Evolutionary conservation across 768 basidiomycete genomes (phyloP).

Genomic region (Pisolithus albus): DNA sequence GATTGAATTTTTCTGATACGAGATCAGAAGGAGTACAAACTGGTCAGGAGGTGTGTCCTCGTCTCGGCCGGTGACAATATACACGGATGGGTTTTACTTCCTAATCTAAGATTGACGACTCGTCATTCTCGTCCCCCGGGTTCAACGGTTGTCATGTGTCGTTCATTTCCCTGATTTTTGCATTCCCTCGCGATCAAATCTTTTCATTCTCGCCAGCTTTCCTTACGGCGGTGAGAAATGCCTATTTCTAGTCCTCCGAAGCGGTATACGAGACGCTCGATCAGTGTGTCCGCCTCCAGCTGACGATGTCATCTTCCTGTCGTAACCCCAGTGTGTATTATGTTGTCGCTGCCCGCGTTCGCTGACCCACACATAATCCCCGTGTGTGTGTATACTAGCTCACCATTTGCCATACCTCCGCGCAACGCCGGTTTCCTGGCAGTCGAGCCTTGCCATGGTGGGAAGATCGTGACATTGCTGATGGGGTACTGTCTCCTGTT

Average conservation of each 20-base stretch:
- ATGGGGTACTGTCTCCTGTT: conserved; percentile 3
- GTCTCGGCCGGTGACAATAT: no score
- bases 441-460: conserved; percentile 8
- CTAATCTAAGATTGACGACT: conserved; percentile 3
- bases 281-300: not conserved
- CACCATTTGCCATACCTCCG: not conserved
- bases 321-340: not conserved
- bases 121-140: not conserved
- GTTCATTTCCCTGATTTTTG: conserved; percentile 3
- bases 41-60: not conserved
- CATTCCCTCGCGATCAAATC: conserved; percentile 1
- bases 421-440: not conserved
- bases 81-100: not conserved
- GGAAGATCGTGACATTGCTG: conserved; percentile 11
- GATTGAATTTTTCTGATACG: not conserved
- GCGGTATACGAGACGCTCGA: not conserved
- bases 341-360: not conserved
- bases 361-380: not conserved
- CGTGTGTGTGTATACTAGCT: no score
- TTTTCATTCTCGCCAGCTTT: conserved; percentile 1
- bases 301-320: not conserved
- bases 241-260: not conserved
- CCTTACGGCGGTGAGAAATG: not conserved
- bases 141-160: not conserved
- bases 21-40: not conserved